These are phyloP conservation scores for Yamadazyma atmosphaerica DNA, from an alignment of 1,139 yeast genomes.

Conservation along the genomic window DNA sequence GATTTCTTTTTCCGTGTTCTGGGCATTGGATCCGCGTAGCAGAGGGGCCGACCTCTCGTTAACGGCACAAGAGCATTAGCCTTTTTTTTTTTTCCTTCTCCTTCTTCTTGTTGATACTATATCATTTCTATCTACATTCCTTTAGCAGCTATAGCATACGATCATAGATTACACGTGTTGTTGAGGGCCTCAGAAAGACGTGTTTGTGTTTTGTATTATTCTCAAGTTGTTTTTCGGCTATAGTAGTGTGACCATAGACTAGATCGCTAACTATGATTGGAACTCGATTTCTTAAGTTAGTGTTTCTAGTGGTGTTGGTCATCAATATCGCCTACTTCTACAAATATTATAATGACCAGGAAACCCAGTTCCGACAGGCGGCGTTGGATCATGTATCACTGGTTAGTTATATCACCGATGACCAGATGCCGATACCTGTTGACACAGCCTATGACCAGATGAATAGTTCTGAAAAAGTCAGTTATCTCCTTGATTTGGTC, in stretches of 20 bases:
- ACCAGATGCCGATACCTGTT: conserved; percentile 18
- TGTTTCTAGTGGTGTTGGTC: conserved; percentile 22
- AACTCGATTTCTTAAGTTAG: conserved; percentile 19
- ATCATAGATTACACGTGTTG: too few species aligned
- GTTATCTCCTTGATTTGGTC: conserved; percentile 23
- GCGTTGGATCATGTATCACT: conserved; percentile 21
- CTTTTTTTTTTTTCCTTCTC: background rate
- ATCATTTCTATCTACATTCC: too few species aligned
- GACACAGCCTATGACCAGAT: conserved; percentile 20
- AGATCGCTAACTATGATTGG: conserved; percentile 19
- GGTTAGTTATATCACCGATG: conserved; percentile 23
- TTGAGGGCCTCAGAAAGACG: too few species aligned
- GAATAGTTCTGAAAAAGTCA: conserved; percentile 22
- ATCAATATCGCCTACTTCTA: conserved; percentile 25
- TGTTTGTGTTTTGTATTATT: too few species aligned
- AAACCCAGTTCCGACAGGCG: conserved; percentile 20
- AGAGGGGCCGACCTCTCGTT: background rate
- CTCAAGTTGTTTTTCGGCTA: too few species aligned
- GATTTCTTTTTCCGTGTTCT: background rate
- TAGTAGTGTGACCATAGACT: too few species aligned
- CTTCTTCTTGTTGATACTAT: too few species aligned
- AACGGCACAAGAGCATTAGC: background rate
- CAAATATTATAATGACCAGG: conserved; percentile 21
- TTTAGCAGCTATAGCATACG: too few species aligned
- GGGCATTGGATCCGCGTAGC: too few species aligned